Evolutionary conservation across 1,284 basidiomycete species (phyloP).

Genomic region (Ustilago vetiveriae): DNA sequence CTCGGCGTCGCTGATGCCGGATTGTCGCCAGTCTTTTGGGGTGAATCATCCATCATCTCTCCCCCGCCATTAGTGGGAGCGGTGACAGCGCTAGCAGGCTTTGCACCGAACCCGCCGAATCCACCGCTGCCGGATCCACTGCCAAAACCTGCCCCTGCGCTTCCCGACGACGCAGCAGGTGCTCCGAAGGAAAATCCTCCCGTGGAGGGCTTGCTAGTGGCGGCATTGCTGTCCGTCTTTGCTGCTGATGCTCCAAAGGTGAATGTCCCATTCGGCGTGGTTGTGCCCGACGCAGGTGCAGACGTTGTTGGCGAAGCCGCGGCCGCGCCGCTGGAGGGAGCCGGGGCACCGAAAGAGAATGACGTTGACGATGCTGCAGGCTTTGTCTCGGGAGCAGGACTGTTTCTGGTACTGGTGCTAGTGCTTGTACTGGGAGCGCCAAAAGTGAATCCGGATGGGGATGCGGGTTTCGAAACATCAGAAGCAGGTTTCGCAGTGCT

Average conservation of each 20-base stretch:
- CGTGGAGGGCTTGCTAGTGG: constrained; percentile 1
- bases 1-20: constrained; percentile 11
- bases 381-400: constrained; percentile 11
- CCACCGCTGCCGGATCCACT: constrained; percentile 5
- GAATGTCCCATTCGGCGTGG: constrained; percentile 20
- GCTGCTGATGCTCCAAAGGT: constrained; percentile 17
- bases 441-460: constrained; percentile 21
- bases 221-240: background rate
- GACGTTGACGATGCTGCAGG: constrained; percentile 7
- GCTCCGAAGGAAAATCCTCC: constrained; percentile 24
- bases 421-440: constrained; percentile 12
- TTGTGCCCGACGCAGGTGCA: constrained; percentile 8
- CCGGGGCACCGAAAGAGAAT: constrained; percentile 22
- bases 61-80: background rate
- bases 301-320: constrained; percentile 21
- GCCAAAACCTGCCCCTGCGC: background rate
- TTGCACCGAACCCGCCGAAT: constrained; percentile 25
- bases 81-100: constrained; percentile 5
- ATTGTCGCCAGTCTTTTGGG: constrained; percentile 5
- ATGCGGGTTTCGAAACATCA: constrained; percentile 9
- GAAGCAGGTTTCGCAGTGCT: background rate
- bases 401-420: constrained; percentile 7
- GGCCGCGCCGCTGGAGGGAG: too few relatives aligned
- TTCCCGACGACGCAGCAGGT: too few relatives aligned
- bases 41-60: constrained; percentile 53